phyloP scores from a whole-genome alignment of 495 filamentous ascomycete genomes.

The Penicillium lagena region DNA sequence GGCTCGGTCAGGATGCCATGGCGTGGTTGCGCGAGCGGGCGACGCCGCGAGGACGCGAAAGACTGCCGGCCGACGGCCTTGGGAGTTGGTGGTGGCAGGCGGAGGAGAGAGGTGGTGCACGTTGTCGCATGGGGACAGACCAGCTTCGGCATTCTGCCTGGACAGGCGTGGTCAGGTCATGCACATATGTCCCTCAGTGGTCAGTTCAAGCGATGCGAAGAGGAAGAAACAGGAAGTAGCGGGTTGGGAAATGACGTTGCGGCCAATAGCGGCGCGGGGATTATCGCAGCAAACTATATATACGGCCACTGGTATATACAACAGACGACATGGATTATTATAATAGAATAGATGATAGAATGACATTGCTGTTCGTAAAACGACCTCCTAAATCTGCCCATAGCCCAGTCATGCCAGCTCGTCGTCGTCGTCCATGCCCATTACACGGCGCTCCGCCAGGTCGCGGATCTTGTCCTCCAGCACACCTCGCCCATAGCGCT shows the following conservation, averaged over 20 bases:
- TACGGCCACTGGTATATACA: too few species aligned
- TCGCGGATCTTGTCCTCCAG: constrained; percentile 84
- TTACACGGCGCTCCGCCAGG: constrained; percentile 57
- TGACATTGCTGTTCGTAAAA: too few species aligned
- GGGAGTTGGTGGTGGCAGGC: constrained; percentile 3
- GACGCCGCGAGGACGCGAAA: constrained; percentile 21
- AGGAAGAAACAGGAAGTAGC: constrained; percentile 7
- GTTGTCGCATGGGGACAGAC: constrained; percentile 1
- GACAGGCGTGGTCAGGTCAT: constrained; percentile 13
- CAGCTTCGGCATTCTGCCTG: constrained; percentile 31
- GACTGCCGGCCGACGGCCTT: constrained; percentile 7
- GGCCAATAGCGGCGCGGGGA: constrained; percentile 12
- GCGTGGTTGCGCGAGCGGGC: constrained; percentile 23
- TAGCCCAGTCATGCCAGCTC: constrained; percentile 31
- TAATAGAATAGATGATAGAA: too few species aligned
- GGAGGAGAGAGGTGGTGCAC: constrained; percentile 4
- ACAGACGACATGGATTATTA: too few species aligned
- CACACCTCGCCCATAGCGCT: constrained; percentile 66
- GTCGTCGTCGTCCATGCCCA: constrained; percentile 51
- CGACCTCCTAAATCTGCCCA: too few species aligned
- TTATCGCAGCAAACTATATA: constrained; percentile 4
- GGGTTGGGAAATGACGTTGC: constrained; percentile 3
- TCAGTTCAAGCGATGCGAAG: too few species aligned
- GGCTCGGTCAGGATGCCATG: constrained; percentile 25
- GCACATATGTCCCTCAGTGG: neutral